Conservation (phyloP, 805 yeast species). For the Metschnikowia santaceciliae region DNA sequence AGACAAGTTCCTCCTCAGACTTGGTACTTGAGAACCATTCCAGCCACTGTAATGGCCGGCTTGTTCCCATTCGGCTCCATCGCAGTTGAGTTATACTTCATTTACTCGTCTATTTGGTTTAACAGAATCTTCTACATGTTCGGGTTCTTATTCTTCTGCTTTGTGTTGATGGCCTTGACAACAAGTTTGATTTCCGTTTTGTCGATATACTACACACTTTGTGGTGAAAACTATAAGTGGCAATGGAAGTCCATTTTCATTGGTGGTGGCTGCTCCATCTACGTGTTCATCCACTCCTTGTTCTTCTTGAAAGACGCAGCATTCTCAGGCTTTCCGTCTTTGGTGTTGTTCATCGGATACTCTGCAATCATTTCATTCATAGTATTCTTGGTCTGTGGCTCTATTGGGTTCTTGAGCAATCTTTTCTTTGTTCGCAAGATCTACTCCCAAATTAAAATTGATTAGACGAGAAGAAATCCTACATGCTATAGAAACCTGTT, state of each 20-base stretch:
- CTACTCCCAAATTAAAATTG: constrained; percentile 83
- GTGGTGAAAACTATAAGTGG: constrained; percentile 94
- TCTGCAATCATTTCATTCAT: constrained; percentile 65
- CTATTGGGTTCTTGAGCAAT: constrained; percentile 77
- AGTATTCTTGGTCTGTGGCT: constrained; percentile 79
- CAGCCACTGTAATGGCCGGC: constrained; percentile 74
- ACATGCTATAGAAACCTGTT: background rate
- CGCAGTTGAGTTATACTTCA: constrained; percentile 91
- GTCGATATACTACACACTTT: constrained; percentile 76
- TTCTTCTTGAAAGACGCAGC: constrained; percentile 56
- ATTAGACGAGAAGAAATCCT: constrained; percentile 25
- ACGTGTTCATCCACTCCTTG: constrained; percentile 80
- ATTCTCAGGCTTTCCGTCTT: constrained; percentile 69
- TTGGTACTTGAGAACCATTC: constrained; percentile 66
- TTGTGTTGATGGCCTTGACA: constrained; percentile 75
- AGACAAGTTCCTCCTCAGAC: constrained; percentile 94
- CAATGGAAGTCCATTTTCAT: constrained; percentile 90
- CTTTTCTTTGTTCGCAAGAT: constrained; percentile 73
- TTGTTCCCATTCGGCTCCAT: constrained; percentile 93
- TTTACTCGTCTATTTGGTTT: constrained; percentile 89
- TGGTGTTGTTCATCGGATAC: constrained; percentile 80
- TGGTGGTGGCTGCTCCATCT: constrained; percentile 85
- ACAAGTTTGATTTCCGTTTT: constrained; percentile 76
- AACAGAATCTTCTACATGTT: constrained; percentile 94
- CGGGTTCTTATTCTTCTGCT: constrained; percentile 90